Conservation (phyloP, 2,329 filamentous ascomycete genomes). For the Elsinoe australis region DNA sequence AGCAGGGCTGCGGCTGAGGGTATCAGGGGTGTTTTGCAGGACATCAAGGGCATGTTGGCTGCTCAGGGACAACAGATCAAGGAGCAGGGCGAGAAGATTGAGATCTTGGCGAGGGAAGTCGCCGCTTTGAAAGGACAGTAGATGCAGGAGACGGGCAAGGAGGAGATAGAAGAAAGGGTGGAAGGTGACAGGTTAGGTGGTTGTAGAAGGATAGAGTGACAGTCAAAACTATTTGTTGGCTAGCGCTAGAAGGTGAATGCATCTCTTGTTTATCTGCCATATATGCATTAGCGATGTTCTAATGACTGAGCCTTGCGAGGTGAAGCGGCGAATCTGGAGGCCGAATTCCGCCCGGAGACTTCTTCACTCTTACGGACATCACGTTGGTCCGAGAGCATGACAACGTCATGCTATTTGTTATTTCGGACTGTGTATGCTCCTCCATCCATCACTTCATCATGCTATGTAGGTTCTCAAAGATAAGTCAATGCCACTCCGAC, state of each 20-base stretch:
- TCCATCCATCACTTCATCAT: too few species aligned
- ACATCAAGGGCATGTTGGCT: slow-evolving; percentile 72
- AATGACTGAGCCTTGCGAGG: too few species aligned
- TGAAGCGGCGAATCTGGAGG: too few species aligned
- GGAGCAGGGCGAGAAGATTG: slow-evolving; percentile 41
- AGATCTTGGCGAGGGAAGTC: slow-evolving; percentile 69
- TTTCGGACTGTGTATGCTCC: too few species aligned
- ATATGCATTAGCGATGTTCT: too few species aligned
- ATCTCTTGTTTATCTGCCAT: too few species aligned
- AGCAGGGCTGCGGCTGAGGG: slow-evolving; percentile 42
- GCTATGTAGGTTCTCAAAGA: too few species aligned
- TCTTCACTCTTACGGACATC: too few species aligned
- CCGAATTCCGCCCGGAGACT: too few species aligned
- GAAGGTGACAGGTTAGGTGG: neutral
- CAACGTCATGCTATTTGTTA: too few species aligned
- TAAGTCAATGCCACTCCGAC: too few species aligned
- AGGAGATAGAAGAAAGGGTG: neutral
- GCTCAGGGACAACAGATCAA: slow-evolving; percentile 59
- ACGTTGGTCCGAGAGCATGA: too few species aligned
- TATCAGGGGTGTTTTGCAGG: slow-evolving; percentile 59
- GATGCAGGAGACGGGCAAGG: slow-evolving; percentile 28
- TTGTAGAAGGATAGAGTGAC: neutral
- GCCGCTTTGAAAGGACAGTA: slow-evolving; percentile 74
- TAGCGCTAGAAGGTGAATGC: slow-evolving; percentile 6
- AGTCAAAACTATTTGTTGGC: neutral